These are phyloP conservation scores for Phytophthora ohioensis DNA, from an alignment of 352 stramenopile species.

Conservation along the genomic window DNA sequence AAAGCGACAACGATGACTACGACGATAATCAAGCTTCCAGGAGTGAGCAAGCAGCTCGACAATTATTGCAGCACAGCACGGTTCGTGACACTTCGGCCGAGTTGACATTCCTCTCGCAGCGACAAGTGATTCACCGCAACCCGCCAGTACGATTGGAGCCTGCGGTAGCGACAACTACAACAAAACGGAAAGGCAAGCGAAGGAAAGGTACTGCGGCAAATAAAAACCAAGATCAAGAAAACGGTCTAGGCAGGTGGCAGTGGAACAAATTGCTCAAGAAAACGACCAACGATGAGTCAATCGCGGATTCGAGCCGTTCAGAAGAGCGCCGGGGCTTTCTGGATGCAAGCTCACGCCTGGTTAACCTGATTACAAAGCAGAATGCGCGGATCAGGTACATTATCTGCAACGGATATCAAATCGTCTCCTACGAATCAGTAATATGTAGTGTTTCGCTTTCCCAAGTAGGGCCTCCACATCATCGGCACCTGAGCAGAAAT, in stretches of 20 bases:
- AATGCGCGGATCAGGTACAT: slow-evolving; percentile 39
- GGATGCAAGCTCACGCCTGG: slow-evolving; percentile 38
- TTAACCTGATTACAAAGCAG: slow-evolving; percentile 42
- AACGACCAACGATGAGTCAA: slow-evolving; percentile 28
- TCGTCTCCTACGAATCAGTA: neutral
- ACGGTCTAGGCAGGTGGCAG: slow-evolving; percentile 68
- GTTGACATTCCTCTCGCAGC: slow-evolving; percentile 79
- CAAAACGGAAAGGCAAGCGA: slow-evolving; percentile 42
- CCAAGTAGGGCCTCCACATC: slow-evolving; percentile 4
- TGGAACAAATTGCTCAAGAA: slow-evolving; percentile 70
- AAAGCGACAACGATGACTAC: slow-evolving; percentile 49
- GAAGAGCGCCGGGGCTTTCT: slow-evolving; percentile 39
- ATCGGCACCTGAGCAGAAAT: slow-evolving; percentile 1
- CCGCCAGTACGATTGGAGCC: slow-evolving; percentile 55
- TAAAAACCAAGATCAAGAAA: slow-evolving; percentile 38
- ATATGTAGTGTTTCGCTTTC: neutral
- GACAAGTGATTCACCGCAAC: slow-evolving; percentile 81
- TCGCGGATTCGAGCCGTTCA: slow-evolving; percentile 15
- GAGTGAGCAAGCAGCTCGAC: slow-evolving; percentile 34
- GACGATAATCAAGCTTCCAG: slow-evolving; percentile 30
- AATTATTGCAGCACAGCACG: slow-evolving; percentile 56
- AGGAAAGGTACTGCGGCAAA: slow-evolving; percentile 41
- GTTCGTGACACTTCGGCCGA: slow-evolving; percentile 73
- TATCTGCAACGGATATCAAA: neutral
- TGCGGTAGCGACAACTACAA: slow-evolving; percentile 16